phyloP scores from a whole-genome alignment of 2,329 filamentous ascomycete genomes.

The Lachnellula occidentalis region DNA sequence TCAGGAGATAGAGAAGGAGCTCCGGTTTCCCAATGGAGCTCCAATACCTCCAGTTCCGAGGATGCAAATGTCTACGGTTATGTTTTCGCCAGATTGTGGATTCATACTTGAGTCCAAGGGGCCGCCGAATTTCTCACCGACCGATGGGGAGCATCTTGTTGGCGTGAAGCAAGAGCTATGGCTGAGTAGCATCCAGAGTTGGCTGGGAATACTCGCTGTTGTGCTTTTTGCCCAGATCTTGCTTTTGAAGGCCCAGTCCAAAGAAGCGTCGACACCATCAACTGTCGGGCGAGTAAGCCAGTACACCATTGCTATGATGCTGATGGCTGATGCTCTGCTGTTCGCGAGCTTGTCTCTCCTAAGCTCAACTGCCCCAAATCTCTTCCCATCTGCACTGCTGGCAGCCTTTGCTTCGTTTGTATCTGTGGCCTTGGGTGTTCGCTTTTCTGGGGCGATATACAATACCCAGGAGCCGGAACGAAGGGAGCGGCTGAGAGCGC shows the following conservation, averaged over 20 bases:
- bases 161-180: conserved; percentile 59
- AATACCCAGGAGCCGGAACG: conserved; percentile 55
- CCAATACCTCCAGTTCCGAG: conserved; percentile 48
- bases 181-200: conserved; percentile 51
- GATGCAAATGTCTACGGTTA: conserved; percentile 56
- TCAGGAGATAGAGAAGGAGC: conserved; percentile 54
- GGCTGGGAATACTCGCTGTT: conserved; percentile 50
- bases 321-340: conserved; percentile 56
- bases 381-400: conserved; percentile 51
- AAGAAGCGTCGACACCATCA: conserved; percentile 61
- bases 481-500: conserved; percentile 32
- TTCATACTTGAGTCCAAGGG: conserved; percentile 63
- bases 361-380: conserved; percentile 49
- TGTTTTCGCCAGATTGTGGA: conserved; percentile 64
- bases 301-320: conserved; percentile 55
- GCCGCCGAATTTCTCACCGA: conserved; percentile 47
- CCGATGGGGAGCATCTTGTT: conserved; percentile 49
- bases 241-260: conserved; percentile 59
- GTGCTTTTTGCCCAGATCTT: conserved; percentile 57
- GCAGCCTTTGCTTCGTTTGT: conserved; percentile 50
- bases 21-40: conserved; percentile 55
- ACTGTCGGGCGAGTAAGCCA: conserved; percentile 63
- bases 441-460: conserved; percentile 55
- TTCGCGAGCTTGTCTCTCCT: conserved; percentile 51
- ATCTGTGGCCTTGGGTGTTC: conserved; percentile 51